Base-by-base conservation (phyloP, 306 rosid species). In the Dryas drummondii region DNA sequence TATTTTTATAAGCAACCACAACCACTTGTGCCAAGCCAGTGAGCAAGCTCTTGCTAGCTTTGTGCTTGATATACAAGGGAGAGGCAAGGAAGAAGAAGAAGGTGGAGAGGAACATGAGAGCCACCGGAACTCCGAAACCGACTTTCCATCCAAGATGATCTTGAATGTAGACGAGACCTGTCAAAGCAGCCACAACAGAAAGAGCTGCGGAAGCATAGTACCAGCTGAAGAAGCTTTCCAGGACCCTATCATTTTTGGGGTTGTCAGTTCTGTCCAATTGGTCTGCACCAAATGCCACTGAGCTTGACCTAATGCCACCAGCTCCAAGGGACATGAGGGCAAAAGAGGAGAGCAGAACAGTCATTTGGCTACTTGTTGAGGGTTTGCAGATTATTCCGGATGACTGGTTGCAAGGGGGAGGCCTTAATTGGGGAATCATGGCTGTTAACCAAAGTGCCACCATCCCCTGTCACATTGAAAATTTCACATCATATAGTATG, bases 231-330 rank as follows among this genome's bases (percentile, higher is more conserved):
- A 85, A 88, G 48, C 84, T 82, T 70, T 88, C 88, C 17, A 91
- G 9, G 12, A 81, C 80, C 54, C 86, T 84, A 12, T 86, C 66
- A 16, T 79, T 87, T 3, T 80, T 91, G 7, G 84, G 84, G 51
- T 82, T 71, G 0, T 70, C 75, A 41, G 79, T 80, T 49, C 63
- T 80, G 73, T 76, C 74, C 8, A 91, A 49, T 74, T 91, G 96
- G 58, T 91, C 96, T 1, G 90, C 91, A 11, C 93, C 96, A 73
- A 88, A 91, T 9, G 93, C 84, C 16, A 91, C 19, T 48, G 90
- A 83, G 49, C 93, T 85, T 0, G 91, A 83, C 58, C 80, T 72
- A 47, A 85, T 49, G 12, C 96, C 96, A 50, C 93, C 91, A 0
- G 89, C 86, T 53, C 96, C 96, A 9, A 84, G 61, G 44, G 93